Base-by-base conservation (phyloP, 331 rosid genomes). In the Ulmus americana region DNA sequence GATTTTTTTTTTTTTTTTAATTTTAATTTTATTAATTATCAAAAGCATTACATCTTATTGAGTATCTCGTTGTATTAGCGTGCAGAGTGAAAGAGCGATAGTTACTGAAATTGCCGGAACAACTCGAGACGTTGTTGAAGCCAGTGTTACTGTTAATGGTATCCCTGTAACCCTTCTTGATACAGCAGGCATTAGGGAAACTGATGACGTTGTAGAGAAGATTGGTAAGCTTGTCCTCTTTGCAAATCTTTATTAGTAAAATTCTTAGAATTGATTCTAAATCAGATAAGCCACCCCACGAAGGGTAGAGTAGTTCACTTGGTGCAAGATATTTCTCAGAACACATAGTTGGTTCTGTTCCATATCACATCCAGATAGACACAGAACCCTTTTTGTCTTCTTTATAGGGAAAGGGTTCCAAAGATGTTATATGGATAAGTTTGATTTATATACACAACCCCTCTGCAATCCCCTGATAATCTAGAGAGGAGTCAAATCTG, bases 1-100 rank as follows among this genome's bases (percentile, higher is more conserved):
- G 51, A 38, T 43, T 15, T 1, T 53, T 13, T 50, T 50, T 50
- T 5, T 22, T 9, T 50, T 50, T 50, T 50, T 1, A 7, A 50
- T 59, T 12, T 22, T 41, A 16, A 15, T 50, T 52, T 53, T 59
- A 20, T 11, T 45, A 56, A 12, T 44, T 57, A 45, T 13, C 41
- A 10, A 53, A 40, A 14, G 65, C 46, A 7, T 43, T 47, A 10
- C 45, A 78, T 66, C 83, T 70, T 83, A 73, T 77, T 82, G 80
- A 83, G 70, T 80, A 60, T 55, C 69, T 28, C 64, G 39, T 80
- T 12, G 38, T 70, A 73, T 85, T 92, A 89, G 98, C 84, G 81
- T 82, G 85, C 97, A 92, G 98, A 87, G 95, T 82, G 97, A 92
- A 77, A 92, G 97, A 74, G 98, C 98, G 40, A 92, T 92, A 79